phyloP scores from a whole-genome alignment of 179 eudicot genomes.

The Beta macrorhiza region DNA sequence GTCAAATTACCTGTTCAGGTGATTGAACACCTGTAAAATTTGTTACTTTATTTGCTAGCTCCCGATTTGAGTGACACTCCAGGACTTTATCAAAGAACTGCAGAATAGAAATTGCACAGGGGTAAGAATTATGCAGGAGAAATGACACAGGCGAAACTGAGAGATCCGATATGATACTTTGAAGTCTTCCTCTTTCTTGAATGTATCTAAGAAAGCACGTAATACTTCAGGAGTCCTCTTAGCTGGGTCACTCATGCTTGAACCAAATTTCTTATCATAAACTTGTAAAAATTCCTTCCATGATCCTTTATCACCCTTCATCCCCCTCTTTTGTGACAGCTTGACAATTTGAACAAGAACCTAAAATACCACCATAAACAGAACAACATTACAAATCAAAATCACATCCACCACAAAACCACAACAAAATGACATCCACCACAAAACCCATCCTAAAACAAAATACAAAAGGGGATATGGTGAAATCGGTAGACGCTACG shows the following conservation, averaged over 20 bases:
- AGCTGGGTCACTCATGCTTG: slow-evolving; percentile 80
- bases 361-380: slow-evolving; percentile 31
- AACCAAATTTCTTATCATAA: slow-evolving; percentile 65
- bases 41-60: slow-evolving; percentile 38
- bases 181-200: slow-evolving; percentile 55
- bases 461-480: too few species aligned
- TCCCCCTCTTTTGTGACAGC: slow-evolving; percentile 63
- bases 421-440: not conserved
- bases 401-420: not conserved
- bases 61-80: slow-evolving; percentile 40
- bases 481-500: too few species aligned
- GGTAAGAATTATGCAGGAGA: slow-evolving; percentile 6
- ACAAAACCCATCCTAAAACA: not conserved
- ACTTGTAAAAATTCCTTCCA: slow-evolving; percentile 81
- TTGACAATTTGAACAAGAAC: slow-evolving; percentile 73
- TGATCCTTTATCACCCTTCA: slow-evolving; percentile 71
- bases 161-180: slow-evolving; percentile 39
- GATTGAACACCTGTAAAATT: slow-evolving; percentile 42
- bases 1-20: slow-evolving; percentile 62
- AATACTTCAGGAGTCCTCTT: slow-evolving; percentile 50
- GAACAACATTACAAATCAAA: not conserved
- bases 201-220: slow-evolving; percentile 66
- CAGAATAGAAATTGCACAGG: slow-evolving; percentile 21
- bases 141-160: not conserved
- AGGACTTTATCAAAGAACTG: slow-evolving; percentile 58